Evolutionary conservation across 1,139 yeast species (phyloP), one percentile per base, ranked within the genome.

Genomic region (Torulaspora pretoriensis): DNA sequence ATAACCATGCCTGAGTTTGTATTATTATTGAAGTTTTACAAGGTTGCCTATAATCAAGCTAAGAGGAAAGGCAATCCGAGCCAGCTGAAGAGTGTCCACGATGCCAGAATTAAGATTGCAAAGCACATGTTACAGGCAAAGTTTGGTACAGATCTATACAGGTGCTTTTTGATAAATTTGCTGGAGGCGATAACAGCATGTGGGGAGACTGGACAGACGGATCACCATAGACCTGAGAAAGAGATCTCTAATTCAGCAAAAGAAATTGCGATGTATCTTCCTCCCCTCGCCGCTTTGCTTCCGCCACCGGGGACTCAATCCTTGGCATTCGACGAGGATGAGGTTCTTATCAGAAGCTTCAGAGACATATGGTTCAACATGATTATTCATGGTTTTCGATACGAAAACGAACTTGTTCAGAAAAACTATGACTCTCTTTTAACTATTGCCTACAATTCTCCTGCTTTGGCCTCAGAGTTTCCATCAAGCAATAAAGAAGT

Each of bases 331-430:
- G 45, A 54, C 12, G 47, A 53, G 9, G 67, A 65, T 43, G 64
- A 63, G 29, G 53, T 49, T 1, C 47, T 61, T 3, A 59, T 67
- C 4, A 59, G 55, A 33, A 73, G 83, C 47, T 88, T 90, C 69
- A 78, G 95, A 59, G 86, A 92, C 63, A 80, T 88, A 40, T 94
- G 99, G 99, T 89, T 86, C 63, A 92, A 90, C 60, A 74, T 92
- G 77, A 94, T 84, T 3, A 87, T 90, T 35, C 96, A 92, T 65
- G 98, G 98, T 0, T 89, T 81, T 61, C 77, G 82, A 19, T 71
- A 73, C 42, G 74, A 75, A 41, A 81, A 95, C 0, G 71, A 72
- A 10, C 70, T 80, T 57, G 75, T 81, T 8, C 68, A 70, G 44
- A 66, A 68, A 8, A 74, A 77, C 57, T 61, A 68, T 44, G 50